Percentiles rank a stretch among this genome's conserved stretches.
phyloP scores from a whole-genome alignment of 148 eudicot species.

The Gaultheria prostrata region DNA sequence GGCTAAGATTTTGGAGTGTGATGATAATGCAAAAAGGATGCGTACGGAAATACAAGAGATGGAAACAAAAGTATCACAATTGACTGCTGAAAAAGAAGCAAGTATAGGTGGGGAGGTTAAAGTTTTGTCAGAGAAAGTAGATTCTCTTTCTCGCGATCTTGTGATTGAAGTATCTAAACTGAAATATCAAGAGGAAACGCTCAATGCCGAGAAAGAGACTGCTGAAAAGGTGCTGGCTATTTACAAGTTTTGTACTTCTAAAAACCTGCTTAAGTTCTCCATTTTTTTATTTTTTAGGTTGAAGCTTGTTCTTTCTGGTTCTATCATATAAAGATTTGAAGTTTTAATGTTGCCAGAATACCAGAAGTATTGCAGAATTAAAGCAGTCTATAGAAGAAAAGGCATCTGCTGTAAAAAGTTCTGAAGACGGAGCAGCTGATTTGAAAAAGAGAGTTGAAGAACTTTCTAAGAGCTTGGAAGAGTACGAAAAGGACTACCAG shows the following conservation, averaged over 20 bases:
- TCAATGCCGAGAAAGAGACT: conserved; percentile 60
- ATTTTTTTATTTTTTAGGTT: neutral
- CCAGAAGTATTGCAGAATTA: conserved; percentile 63
- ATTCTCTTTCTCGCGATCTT: conserved; percentile 70
- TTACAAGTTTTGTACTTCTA: neutral
- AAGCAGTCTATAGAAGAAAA: conserved; percentile 72
- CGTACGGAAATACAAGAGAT: conserved; percentile 60
- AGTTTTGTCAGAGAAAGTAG: conserved; percentile 67
- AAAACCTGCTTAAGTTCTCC: neutral
- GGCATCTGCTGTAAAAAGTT: conserved; percentile 66
- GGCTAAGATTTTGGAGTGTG: conserved; percentile 61
- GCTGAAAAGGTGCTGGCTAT: conserved; percentile 57
- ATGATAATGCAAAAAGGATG: conserved; percentile 40
- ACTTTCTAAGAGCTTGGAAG: conserved; percentile 69
- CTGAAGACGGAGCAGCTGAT: conserved; percentile 95
- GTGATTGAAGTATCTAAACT: conserved; percentile 77
- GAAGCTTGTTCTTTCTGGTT: conserved; percentile 1
- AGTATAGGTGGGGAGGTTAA: conserved; percentile 87
- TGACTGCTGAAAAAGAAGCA: conserved; percentile 81
- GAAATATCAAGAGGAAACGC: conserved; percentile 77
- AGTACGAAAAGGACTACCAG: conserved; percentile 80
- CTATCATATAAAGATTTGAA: neutral
- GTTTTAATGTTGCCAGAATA: conserved; percentile 46
- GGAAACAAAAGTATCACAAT: conserved; percentile 60
- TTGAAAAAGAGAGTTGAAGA: conserved; percentile 57